Percentiles rank a stretch among this genome's conserved stretches.
phyloP scores from a whole-genome alignment of 2,329 filamentous ascomycete genomes.

The Akanthomyces dipterigenus region DNA sequence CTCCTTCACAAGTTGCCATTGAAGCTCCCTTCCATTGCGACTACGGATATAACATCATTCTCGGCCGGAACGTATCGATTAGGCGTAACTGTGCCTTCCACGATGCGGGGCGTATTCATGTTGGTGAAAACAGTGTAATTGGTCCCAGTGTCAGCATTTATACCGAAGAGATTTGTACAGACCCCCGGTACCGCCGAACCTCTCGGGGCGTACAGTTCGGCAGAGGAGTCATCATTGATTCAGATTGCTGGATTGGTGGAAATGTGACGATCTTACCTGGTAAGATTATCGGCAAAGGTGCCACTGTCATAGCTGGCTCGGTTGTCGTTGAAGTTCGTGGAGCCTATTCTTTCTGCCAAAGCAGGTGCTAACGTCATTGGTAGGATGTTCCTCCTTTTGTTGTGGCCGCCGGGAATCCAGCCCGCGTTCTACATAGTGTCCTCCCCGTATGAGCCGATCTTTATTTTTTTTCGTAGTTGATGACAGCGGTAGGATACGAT shows the following conservation, averaged over 20 bases:
- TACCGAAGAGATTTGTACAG: conserved; percentile 64
- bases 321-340: conserved; percentile 67
- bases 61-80: conserved; percentile 78
- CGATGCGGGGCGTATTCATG: conserved; percentile 75
- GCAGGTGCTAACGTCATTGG: background rate
- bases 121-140: conserved; percentile 71
- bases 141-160: conserved; percentile 84
- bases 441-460: conserved; percentile 18
- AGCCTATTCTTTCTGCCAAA: background rate
- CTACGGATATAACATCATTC: conserved; percentile 89
- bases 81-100: conserved; percentile 78
- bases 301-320: conserved; percentile 73
- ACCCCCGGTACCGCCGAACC: conserved; percentile 66
- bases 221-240: conserved; percentile 69
- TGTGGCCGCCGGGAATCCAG: conserved; percentile 64
- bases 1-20: conserved; percentile 68
- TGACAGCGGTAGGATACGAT: no score
- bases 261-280: conserved; percentile 72
- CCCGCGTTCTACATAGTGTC: conserved; percentile 44
- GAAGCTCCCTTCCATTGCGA: conserved; percentile 88
- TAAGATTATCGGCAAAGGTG: conserved; percentile 71
- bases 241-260: conserved; percentile 78
- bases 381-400: background rate
- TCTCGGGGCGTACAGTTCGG: conserved; percentile 65
- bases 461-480: background rate